Percentiles rank a stretch among this genome's conserved stretches.
Evolutionary conservation across 805 yeast species (phyloP).

Genomic region (Saccharomycopsis oosterbeekiorum): DNA sequence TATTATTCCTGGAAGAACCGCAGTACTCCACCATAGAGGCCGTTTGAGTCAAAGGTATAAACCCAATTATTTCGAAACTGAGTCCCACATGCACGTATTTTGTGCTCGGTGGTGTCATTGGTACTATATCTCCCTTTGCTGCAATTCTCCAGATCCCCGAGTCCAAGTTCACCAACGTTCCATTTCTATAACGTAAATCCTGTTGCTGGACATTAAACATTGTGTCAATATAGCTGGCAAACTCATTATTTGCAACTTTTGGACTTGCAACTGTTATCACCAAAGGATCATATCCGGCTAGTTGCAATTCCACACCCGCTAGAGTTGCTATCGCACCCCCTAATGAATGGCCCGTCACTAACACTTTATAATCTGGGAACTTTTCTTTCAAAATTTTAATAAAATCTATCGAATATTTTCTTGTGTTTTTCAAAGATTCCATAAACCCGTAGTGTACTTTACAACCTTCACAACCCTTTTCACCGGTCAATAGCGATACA

Average conservation of each 20-base stretch:
- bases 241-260: constrained; percentile 44
- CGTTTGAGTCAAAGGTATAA: constrained; percentile 28
- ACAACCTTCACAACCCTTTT: constrained; percentile 39
- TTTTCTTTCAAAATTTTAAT: constrained; percentile 27
- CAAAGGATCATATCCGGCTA: constrained; percentile 43
- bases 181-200: constrained; percentile 20
- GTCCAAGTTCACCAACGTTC: constrained; percentile 22
- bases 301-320: constrained; percentile 51
- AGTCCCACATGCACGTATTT: constrained; percentile 39
- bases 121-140: constrained; percentile 48
- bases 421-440: constrained; percentile 30
- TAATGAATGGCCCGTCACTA: constrained; percentile 63
- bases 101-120: constrained; percentile 44
- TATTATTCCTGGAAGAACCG: constrained; percentile 17
- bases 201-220: constrained; percentile 33
- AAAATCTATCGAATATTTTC: constrained; percentile 22
- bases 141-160: constrained; percentile 43
- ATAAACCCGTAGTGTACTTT: constrained; percentile 50
- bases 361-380: constrained; percentile 39
- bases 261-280: constrained; percentile 52
- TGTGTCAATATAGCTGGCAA: constrained; percentile 43
- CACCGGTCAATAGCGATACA: constrained; percentile 16
- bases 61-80: constrained; percentile 36
- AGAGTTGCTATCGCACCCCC: constrained; percentile 64
- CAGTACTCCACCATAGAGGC: constrained; percentile 14